These are phyloP conservation scores for Colletotrichum sp. DNA, from an alignment of 2,329 filamentous ascomycete species.

Conservation along the genomic window DNA sequence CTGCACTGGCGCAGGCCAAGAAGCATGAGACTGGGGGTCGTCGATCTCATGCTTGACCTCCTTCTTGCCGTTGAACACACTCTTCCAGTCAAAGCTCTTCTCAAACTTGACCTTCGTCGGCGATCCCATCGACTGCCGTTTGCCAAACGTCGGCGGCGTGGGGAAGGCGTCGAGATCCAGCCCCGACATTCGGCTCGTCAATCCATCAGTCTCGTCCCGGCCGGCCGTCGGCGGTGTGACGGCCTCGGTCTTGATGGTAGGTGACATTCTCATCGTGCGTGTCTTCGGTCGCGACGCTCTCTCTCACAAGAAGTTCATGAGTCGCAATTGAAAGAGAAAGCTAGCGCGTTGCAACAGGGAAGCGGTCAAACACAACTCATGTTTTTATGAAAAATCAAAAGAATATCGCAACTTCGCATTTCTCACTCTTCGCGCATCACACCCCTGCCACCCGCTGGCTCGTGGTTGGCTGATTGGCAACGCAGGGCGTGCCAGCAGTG, in stretches of 20 bases:
- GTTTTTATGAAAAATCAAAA: neutral
- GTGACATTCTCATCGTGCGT: neutral
- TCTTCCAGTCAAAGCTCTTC: neutral
- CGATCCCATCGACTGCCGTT: neutral
- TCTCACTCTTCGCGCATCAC: neutral
- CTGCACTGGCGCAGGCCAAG: neutral
- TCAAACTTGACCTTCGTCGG: neutral
- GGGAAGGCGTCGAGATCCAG: neutral
- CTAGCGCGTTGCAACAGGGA: neutral
- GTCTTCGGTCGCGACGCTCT: neutral
- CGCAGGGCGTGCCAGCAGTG: neutral
- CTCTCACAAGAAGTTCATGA: neutral
- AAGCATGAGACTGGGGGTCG: neutral
- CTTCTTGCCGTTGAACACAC: neutral
- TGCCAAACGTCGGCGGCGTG: neutral
- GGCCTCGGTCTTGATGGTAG: neutral
- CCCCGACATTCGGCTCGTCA: neutral
- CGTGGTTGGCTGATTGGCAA: neutral
- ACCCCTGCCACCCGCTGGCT: neutral
- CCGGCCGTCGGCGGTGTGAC: neutral
- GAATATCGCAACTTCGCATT: neutral
- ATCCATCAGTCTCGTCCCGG: neutral
- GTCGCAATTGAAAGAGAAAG: neutral
- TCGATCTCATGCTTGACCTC: neutral
- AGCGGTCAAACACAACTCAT: neutral